phyloP scores from a whole-genome alignment of 176 grass and related monocot genomes.

The Oryza meridionalis region DNA sequence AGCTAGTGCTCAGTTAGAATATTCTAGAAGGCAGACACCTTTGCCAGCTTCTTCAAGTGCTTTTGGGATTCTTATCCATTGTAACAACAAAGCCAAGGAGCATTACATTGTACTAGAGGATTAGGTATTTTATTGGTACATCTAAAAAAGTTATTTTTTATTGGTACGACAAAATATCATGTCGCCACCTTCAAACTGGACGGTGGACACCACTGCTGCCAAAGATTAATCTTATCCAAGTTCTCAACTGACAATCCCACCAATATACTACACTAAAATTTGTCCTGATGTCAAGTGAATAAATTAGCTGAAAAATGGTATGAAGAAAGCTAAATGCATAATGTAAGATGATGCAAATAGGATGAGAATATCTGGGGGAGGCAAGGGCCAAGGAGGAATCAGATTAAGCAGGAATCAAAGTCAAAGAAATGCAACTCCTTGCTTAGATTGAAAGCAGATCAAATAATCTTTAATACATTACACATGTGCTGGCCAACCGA shows the following conservation, averaged over 20 bases:
- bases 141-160: background rate
- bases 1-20: conserved; percentile 1
- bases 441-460: background rate
- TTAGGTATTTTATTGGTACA: conserved; percentile 22
- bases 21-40: conserved; percentile 17
- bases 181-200: conserved; percentile 5
- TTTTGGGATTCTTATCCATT: conserved; percentile 40
- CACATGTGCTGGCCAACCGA: background rate
- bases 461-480: background rate
- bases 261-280: background rate
- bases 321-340: background rate
- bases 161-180: conserved; percentile 27
- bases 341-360: background rate
- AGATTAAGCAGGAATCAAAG: conserved; percentile 4
- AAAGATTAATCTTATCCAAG: conserved; percentile 45
- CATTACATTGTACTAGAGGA: background rate
- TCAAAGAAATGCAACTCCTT: background rate
- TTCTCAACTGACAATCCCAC: conserved; percentile 15
- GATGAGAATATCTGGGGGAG: background rate
- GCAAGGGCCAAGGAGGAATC: background rate
- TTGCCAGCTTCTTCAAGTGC: background rate
- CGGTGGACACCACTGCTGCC: conserved; percentile 18
- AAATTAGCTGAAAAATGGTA: background rate
- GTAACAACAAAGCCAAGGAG: conserved; percentile 17
- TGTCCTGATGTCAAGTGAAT: background rate